Evolutionary conservation across 225 moss, liverwort and hornwort species (phyloP), one percentile per base, ranked within the genome.

Genomic region (Physcomitrium patens): DNA sequence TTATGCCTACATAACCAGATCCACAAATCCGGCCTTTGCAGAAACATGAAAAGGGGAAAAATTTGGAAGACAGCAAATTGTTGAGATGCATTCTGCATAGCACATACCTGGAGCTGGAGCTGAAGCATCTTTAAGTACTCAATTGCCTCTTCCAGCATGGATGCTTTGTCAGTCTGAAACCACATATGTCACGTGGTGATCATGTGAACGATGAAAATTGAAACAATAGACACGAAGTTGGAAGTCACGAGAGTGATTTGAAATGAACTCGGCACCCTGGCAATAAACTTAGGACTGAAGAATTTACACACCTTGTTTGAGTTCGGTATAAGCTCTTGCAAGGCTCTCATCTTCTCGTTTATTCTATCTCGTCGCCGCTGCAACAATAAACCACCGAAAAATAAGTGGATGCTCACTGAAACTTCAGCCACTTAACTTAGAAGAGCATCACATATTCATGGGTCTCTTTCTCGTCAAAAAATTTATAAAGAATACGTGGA

Each of bases 111-210:
- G 20, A 99, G 76, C 77, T 99, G 99, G 3, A 92, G 52, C 73
- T 99, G 99, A 50, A 99, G 99, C 99, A 91, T 90, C 81, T 99
- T 99, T 13, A 99, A 69, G 58, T 99, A 99, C 60, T 89, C 99
- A 19, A 99, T 99, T 15, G 99, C 99, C 79, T 99, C 99, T 24
- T 99, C 99, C 80, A 99, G 74, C 99, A 99, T 95, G 10, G 99
- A 99, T 55, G 99, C 99, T 79, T 99, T 99, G 47, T 99, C 99
- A 28, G 99, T 91, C 99, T 99, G 86, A 63, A 49, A 71, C 23
- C 31, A 15, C 52, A 77, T 5, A 15, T 27, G 48, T 22, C 55
- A 49, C 5, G 19, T 1, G 9, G 8, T 43, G 14, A 10, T 48
- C 22, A 20, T 26, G 37, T 17, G 27, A 37, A 37, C 31, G 31